These are phyloP conservation scores for Lepidium didymum DNA, from an alignment of 345 rosid genomes.

Conservation along the genomic window DNA sequence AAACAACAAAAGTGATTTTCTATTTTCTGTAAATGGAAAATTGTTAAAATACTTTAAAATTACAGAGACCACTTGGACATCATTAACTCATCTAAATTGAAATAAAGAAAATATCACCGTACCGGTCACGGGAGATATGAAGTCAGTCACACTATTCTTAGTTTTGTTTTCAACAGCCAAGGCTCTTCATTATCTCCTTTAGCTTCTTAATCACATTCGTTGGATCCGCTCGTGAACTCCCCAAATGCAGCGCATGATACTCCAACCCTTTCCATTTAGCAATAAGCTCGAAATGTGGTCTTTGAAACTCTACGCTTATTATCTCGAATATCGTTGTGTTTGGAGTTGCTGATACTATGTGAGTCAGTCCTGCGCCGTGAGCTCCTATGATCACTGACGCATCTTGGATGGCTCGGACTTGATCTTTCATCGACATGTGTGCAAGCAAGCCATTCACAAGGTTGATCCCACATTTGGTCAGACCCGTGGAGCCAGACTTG, in stretches of 20 bases:
- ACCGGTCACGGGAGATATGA: neutral
- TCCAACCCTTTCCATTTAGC: conserved; percentile 93
- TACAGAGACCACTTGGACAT: conserved; percentile 10
- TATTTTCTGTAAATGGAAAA: too few species aligned
- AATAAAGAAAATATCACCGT: neutral
- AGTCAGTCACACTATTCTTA: neutral
- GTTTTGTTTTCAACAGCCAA: conserved; percentile 46
- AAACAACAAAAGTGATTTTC: too few species aligned
- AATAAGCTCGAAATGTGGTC: conserved; percentile 82
- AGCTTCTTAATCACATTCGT: conserved; percentile 45
- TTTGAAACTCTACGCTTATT: conserved; percentile 45
- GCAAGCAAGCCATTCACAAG: conserved; percentile 83
- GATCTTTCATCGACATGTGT: conserved; percentile 89
- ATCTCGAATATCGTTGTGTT: conserved; percentile 83
- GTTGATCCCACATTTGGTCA: conserved; percentile 54
- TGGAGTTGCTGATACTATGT: conserved; percentile 75
- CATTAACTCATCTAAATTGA: neutral
- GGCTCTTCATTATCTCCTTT: conserved; percentile 39
- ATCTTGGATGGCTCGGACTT: conserved; percentile 74
- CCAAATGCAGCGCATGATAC: conserved; percentile 70
- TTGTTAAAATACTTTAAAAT: neutral
- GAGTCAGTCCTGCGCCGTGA: conserved; percentile 96
- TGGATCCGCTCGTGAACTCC: conserved; percentile 54
- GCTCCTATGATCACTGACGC: conserved; percentile 94
- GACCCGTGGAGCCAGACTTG: conserved; percentile 33